These are phyloP conservation scores for Glycyrrhiza uralensis DNA, from an alignment of 306 rosid species.

Conservation along the genomic window DNA sequence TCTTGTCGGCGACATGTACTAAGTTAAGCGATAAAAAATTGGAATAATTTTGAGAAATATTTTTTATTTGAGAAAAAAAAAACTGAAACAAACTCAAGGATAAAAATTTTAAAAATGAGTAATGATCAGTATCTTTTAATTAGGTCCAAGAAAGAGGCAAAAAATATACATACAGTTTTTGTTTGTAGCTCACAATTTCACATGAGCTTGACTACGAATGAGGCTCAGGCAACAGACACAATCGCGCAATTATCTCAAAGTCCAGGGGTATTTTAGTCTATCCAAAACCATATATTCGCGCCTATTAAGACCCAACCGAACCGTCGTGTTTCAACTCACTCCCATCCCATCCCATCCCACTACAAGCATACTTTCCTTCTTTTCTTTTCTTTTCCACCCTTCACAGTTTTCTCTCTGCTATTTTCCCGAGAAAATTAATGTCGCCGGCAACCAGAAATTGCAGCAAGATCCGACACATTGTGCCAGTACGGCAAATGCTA, in stretches of 20 bases:
- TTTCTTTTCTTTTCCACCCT: not conserved
- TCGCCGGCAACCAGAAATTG: constrained; percentile 26
- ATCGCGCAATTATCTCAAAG: constrained; percentile 46
- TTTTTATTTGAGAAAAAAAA: not conserved
- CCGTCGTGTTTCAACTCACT: not conserved
- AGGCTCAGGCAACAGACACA: not conserved
- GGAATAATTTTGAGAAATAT: not conserved
- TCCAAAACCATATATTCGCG: not conserved
- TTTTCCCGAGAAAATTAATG: constrained; percentile 28
- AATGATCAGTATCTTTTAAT: not conserved
- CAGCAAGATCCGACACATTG: constrained; percentile 58
- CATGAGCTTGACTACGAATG: constrained; percentile 4
- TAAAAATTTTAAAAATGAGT: no score
- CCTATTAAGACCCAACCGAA: not conserved
- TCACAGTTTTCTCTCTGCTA: not conserved
- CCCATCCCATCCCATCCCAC: not conserved
- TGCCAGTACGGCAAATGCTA: constrained; percentile 62
- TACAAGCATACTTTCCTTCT: no score
- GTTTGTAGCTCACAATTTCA: not conserved
- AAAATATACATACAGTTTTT: not conserved
- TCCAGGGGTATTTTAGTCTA: not conserved
- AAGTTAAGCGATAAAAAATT: not conserved
- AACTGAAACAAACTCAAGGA: not conserved
- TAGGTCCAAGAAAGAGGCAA: not conserved
- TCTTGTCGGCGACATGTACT: not conserved